Percentiles rank a stretch among this genome's conserved stretches.
Evolutionary conservation across 352 stramenopile genomes (phyloP).

Genomic region (Aphanomyces astaci): DNA sequence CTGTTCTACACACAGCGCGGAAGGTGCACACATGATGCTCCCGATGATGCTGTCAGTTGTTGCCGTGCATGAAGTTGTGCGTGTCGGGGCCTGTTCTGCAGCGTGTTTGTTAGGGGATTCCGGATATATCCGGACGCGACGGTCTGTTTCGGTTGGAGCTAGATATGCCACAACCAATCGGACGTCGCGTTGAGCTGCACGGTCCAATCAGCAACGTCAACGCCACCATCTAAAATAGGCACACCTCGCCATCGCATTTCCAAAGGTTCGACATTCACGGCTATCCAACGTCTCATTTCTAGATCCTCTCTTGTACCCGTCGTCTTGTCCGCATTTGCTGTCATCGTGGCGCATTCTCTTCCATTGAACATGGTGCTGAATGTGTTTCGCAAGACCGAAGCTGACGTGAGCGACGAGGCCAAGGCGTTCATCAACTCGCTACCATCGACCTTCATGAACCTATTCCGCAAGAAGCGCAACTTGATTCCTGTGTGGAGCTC

Average conservation of each 20-base stretch:
- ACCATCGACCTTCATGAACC: conserved; percentile 68
- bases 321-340: background rate
- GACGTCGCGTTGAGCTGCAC: background rate
- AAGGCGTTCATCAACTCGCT: conserved; percentile 81
- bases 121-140: background rate
- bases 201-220: background rate
- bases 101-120: background rate
- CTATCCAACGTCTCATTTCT: background rate
- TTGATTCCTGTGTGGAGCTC: conserved; percentile 75
- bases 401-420: conserved; percentile 60
- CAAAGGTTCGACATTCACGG: too few species aligned
- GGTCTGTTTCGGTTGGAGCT: background rate
- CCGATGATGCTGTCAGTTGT: too few species aligned
- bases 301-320: background rate
- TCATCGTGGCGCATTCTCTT: background rate
- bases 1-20: background rate
- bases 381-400: conserved; percentile 67
- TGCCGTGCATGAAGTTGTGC: too few species aligned
- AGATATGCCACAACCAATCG: background rate
- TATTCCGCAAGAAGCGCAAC: conserved; percentile 79
- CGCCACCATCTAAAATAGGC: background rate
- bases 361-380: conserved; percentile 37
- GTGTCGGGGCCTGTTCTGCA: too few species aligned
- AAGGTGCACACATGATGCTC: background rate
- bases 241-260: background rate